Base-by-base conservation (phyloP, 345 rosid species). In the Hirschfeldia incana region DNA sequence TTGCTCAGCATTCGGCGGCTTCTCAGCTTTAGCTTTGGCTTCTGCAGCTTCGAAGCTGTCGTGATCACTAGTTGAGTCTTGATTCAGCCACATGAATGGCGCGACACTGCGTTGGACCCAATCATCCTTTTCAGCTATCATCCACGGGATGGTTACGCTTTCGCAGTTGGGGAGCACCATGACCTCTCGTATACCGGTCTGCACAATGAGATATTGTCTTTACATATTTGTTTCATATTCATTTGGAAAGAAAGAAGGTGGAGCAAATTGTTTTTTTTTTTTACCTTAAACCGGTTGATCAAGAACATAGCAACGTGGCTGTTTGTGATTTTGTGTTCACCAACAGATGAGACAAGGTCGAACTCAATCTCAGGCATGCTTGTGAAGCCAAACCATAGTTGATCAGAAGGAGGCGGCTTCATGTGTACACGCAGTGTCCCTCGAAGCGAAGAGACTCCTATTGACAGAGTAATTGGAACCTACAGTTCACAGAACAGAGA, bases 371-470 rank as follows among this genome's bases (percentile, higher is more conserved):
- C 92, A 3, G 99, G 99, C 97, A 86, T 93, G 77, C 89, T 89
- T 16, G 92, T 89, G 84, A 93, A 95, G 71, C 97, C 89, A 83
- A 83, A 86, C 99, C 99, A 95, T 75, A 95, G 80, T 75, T 87
- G 98, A 86, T 95, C 99, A 4, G 99, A 88, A 70, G 99, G 99
- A 64, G 98, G 99, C n/a, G 97, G 96, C 83, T 95, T 95, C 84
- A 93, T 80, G 39, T 87, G 92, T 36, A 93, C 78, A 51, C 92
- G 88, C 83, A 90, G 3, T 0, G 97, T 90, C 85, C 98, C 99
- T 46, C 93, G 89, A 77, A 95, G 87, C 21, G 89, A 87, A 78
- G 89, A 81, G 36, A 95, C 85, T 80, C 90, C 85, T 80, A 95
- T 88, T 64, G 97, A 86, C 84, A 95, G 83, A 76, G 97, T 82